Percentiles rank a stretch among this genome's conserved stretches.
Evolutionary conservation across 1,284 basidiomycete genomes (phyloP).

Genomic region (Trichosporon sp.): DNA sequence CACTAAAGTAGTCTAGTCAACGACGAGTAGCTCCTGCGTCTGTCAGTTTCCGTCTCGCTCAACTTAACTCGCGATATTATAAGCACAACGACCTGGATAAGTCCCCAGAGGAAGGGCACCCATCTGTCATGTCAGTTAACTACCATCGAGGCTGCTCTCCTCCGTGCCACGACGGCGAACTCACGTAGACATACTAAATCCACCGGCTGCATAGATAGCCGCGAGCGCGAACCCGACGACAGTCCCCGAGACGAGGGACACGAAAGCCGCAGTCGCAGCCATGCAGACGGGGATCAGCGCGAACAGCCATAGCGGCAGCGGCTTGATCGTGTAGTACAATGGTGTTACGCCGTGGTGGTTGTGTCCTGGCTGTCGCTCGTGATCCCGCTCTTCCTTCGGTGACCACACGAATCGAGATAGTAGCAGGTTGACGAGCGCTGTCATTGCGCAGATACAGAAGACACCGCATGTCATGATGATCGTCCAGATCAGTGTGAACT

Average conservation of each 20-base stretch:
- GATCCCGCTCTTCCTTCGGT: background rate
- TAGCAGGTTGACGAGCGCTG: slow-evolving; percentile 70
- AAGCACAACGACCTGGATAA: slow-evolving; percentile 69
- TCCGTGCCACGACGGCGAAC: slow-evolving; percentile 44
- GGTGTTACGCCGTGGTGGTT: background rate
- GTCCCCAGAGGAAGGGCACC: slow-evolving; percentile 76
- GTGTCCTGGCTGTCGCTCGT: background rate
- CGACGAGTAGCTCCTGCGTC: slow-evolving; percentile 46
- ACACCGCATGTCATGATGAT: slow-evolving; percentile 71
- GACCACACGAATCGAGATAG: slow-evolving; percentile 58
- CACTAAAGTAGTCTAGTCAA: slow-evolving; percentile 47
- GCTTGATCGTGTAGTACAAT: slow-evolving; percentile 28
- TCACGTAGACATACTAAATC: slow-evolving; percentile 78
- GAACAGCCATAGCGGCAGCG: slow-evolving; percentile 49
- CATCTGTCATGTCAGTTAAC: slow-evolving; percentile 61
- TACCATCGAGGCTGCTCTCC: background rate
- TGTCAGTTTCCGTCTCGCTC: slow-evolving; percentile 4
- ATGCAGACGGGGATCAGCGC: slow-evolving; percentile 43
- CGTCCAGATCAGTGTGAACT: slow-evolving; percentile 82
- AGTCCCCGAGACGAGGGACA: slow-evolving; percentile 69
- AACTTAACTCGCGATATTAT: slow-evolving; percentile 59
- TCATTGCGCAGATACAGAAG: slow-evolving; percentile 68
- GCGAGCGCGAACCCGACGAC: slow-evolving; percentile 71
- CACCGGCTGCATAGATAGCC: slow-evolving; percentile 68
- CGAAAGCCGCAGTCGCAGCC: slow-evolving; percentile 61